Conservation (phyloP, 306 rosid genomes). For the Begonia masoniana region DNA sequence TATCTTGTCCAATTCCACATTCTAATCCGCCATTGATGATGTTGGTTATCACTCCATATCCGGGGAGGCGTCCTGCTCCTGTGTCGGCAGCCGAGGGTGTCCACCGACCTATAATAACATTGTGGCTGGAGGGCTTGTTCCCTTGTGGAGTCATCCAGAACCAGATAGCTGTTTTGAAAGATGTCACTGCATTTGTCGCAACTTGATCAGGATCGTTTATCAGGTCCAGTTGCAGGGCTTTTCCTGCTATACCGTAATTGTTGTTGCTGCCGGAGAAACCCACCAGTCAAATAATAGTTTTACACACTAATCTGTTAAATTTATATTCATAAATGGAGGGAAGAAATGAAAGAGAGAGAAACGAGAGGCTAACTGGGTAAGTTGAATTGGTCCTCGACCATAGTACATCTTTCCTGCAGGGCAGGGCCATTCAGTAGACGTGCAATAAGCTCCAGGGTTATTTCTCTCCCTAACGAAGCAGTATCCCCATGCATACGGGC, state of each 20-base stretch:
- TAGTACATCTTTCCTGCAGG: conserved; percentile 31
- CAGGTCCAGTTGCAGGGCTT: conserved; percentile 25
- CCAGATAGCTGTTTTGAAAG: conserved; percentile 60
- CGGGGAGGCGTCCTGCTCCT: conserved; percentile 24
- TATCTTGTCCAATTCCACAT: conserved; percentile 26
- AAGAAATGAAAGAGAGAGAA: not conserved
- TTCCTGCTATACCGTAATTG: conserved; percentile 50
- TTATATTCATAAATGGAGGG: not conserved
- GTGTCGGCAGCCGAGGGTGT: conserved; percentile 21
- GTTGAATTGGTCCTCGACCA: conserved; percentile 38
- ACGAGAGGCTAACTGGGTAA: conserved; percentile 18
- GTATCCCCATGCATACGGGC: conserved; percentile 53
- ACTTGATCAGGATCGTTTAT: conserved; percentile 43
- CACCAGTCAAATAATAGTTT: not conserved
- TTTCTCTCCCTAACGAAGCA: conserved; percentile 23
- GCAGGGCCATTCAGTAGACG: conserved; percentile 23
- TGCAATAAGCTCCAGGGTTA: conserved; percentile 15
- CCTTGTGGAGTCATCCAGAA: conserved; percentile 66
- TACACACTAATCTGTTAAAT: not conserved
- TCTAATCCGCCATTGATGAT: conserved; percentile 58
- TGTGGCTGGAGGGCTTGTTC: conserved; percentile 53
- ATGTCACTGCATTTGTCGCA: conserved; percentile 25
- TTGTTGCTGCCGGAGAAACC: conserved; percentile 21
- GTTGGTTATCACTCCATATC: conserved; percentile 45
- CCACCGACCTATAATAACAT: conserved; percentile 41